A percentile compares a stretch with the other conserved stretches of the same genome.
Evolutionary conservation across 768 basidiomycete species (phyloP).

Genomic region (Lactifluus subvellereus): DNA sequence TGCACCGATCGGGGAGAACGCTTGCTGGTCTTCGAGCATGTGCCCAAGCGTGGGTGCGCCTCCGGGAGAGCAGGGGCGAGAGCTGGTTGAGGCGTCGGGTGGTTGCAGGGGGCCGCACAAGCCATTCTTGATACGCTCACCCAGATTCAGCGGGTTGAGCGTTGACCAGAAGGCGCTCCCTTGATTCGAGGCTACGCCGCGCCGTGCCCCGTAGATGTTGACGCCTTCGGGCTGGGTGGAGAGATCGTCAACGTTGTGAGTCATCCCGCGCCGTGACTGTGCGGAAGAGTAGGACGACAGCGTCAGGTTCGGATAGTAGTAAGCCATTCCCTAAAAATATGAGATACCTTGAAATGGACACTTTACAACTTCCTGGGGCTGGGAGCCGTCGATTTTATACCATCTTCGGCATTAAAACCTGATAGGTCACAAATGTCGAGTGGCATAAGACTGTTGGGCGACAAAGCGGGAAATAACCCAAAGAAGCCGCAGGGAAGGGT

Average conservation of each 20-base stretch:
- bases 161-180: not conserved
- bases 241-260: not conserved
- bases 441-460: not conserved
- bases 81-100: not conserved
- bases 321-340: not conserved
- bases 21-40: not conserved
- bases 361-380: not conserved
- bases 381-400: not conserved
- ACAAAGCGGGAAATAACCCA: not conserved
- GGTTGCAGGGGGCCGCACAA: not conserved
- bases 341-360: not conserved
- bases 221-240: not conserved
- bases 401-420: not conserved
- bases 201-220: not conserved
- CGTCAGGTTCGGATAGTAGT: not conserved
- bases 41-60: not conserved
- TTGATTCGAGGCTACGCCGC: not conserved
- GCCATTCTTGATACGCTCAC: not conserved
- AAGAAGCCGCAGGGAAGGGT: not conserved
- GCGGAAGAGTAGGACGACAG: not conserved
- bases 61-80: not conserved
- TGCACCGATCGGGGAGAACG: constrained; percentile 2
- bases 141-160: not conserved
- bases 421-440: not conserved
- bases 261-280: not conserved